These are phyloP conservation scores for Alternaria burnsii DNA, from an alignment of 2,329 filamentous ascomycete species.

Conservation along the genomic window DNA sequence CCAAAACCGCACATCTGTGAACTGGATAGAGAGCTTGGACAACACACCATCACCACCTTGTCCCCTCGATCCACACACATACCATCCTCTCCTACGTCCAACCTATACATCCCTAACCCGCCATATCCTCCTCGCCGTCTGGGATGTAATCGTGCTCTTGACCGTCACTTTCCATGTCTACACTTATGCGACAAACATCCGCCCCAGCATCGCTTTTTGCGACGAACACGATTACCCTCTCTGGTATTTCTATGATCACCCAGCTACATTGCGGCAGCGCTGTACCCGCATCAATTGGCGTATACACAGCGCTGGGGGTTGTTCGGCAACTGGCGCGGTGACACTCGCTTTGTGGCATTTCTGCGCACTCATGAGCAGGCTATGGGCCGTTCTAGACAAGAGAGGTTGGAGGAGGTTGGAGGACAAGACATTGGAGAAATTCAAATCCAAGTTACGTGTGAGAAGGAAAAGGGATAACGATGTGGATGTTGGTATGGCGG, in stretches of 20 bases:
- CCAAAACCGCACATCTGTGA: not conserved
- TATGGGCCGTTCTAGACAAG: not conserved
- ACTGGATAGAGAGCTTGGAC: not conserved
- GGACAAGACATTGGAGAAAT: too few relatives aligned
- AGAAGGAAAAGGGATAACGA: not conserved
- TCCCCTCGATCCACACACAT: not conserved
- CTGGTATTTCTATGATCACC: not conserved
- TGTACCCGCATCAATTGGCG: constrained; percentile 9
- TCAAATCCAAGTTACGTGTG: not conserved
- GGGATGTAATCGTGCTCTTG: not conserved
- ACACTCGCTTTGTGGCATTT: constrained; percentile 7
- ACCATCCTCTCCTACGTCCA: not conserved
- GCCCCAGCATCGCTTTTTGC: not conserved
- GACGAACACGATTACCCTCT: not conserved
- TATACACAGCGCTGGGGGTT: constrained; percentile 8
- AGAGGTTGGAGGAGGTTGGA: not conserved
- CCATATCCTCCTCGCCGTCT: not conserved
- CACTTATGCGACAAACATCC: not conserved
- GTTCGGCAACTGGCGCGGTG: constrained; percentile 4
- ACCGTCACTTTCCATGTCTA: not conserved
- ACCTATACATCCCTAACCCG: not conserved
- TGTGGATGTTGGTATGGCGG: not conserved
- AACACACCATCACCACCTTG: not conserved
- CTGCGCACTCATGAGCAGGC: not conserved
- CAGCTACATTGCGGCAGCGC: not conserved